phyloP scores from a whole-genome alignment of 768 basidiomycete species.

The Glaciozyma antarctica region DNA sequence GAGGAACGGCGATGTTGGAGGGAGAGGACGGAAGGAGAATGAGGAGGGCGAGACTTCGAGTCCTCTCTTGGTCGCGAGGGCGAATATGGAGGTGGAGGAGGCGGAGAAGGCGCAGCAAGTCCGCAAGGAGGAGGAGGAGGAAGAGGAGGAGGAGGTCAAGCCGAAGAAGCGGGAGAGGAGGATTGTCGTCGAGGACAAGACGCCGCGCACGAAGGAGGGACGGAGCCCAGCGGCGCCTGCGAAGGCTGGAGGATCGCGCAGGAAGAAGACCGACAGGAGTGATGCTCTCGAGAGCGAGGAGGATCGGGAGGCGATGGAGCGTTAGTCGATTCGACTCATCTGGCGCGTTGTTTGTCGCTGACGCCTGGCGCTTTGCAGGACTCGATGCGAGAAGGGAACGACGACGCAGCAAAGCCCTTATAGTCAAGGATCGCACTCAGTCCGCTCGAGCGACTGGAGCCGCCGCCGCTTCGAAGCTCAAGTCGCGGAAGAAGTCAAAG shows the following conservation, averaged over 20 bases:
- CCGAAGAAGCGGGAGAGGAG: conserved; percentile 11
- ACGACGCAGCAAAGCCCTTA: conserved; percentile 17
- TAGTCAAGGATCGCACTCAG: conserved; percentile 21
- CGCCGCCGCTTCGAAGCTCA: conserved; percentile 16
- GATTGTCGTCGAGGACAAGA: not conserved
- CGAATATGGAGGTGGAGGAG: conserved; percentile 10
- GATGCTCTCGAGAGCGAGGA: conserved; percentile 5
- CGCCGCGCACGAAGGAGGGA: not conserved
- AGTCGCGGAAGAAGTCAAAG: not conserved
- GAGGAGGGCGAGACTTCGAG: conserved; percentile 1
- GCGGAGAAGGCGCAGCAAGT: conserved; percentile 3
- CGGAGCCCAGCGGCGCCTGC: not conserved
- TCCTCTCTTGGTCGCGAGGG: conserved; percentile 2
- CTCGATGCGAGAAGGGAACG: conserved; percentile 18
- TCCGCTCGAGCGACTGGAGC: conserved; percentile 11
- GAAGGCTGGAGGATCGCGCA: not conserved
- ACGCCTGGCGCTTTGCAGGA: not conserved
- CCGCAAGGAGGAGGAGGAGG: too few species aligned
- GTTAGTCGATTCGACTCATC: conserved; percentile 4
- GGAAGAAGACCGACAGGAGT: not conserved
- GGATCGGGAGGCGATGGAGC: conserved; percentile 15
- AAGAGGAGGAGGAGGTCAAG: conserved; percentile 4
- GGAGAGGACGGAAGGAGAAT: too few species aligned
- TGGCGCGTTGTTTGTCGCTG: not conserved
- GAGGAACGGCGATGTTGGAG: not conserved